These are phyloP conservation scores for Secale cereale DNA, from an alignment of 176 grass and related monocot genomes.

Conservation along the genomic window DNA sequence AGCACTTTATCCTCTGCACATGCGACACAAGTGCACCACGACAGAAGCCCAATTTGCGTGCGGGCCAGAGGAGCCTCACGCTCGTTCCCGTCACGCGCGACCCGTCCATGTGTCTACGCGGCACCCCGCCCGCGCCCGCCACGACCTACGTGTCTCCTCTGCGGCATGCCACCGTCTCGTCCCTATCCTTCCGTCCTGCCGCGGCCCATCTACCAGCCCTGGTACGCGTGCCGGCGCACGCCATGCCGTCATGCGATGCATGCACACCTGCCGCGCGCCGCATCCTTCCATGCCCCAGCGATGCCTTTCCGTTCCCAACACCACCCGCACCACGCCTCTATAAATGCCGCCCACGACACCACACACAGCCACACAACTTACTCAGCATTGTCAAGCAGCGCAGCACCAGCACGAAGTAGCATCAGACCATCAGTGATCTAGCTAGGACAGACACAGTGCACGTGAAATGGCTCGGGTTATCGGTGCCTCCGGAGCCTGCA, in stretches of 20 bases:
- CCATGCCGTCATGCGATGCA: not conserved
- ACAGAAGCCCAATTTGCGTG: not conserved
- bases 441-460: not conserved
- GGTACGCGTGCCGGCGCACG: slow-evolving; percentile 1
- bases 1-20: not conserved
- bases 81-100: not conserved
- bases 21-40: not conserved
- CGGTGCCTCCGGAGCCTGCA: not conserved
- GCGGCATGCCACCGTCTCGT: not conserved
- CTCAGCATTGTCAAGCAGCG: not conserved
- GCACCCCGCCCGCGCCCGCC: slow-evolving; percentile 5
- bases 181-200: not conserved
- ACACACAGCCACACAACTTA: not conserved
- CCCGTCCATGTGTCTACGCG: slow-evolving; percentile 19
- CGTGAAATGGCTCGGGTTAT: slow-evolving; percentile 1
- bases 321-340: not conserved
- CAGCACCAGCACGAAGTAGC: not conserved
- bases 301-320: not conserved
- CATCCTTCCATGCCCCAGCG: not conserved
- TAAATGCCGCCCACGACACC: not conserved
- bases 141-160: slow-evolving; percentile 20
- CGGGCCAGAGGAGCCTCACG: no score
- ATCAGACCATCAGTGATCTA: not conserved
- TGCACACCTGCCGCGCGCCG: not conserved
- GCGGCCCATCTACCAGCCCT: not conserved